Conservation (phyloP, 495 filamentous ascomycete genomes). For the Penicillium nucicola region DNA sequence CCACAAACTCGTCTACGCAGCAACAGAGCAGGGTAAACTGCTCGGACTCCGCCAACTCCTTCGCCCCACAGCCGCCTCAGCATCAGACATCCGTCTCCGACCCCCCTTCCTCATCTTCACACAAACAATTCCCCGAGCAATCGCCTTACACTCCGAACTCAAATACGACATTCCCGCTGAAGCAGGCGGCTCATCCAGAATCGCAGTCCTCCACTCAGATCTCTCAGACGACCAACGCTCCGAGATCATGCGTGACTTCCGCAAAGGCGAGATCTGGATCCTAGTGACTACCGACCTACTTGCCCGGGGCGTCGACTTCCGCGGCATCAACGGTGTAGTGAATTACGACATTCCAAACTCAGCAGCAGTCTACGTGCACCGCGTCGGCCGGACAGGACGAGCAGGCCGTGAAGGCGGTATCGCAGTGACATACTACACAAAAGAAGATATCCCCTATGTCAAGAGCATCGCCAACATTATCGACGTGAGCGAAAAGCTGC, state of each 20-base stretch:
- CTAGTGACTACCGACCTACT: conserved; percentile 93
- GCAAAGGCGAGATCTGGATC: conserved; percentile 91
- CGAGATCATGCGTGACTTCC: conserved; percentile 82
- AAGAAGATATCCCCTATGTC: conserved; percentile 86
- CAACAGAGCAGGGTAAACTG: conserved; percentile 89
- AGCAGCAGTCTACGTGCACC: conserved; percentile 86
- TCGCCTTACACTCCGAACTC: conserved; percentile 82
- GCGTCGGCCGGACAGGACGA: conserved; percentile 85
- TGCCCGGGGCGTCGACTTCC: conserved; percentile 87
- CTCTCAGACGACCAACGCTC: conserved; percentile 73
- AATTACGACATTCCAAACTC: conserved; percentile 96
- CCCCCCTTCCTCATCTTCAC: conserved; percentile 94
- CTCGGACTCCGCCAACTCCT: conserved; percentile 88
- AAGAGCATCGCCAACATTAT: conserved; percentile 94
- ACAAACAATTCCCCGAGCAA: conserved; percentile 86
- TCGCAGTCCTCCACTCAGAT: conserved; percentile 86
- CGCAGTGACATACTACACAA: conserved; percentile 92
- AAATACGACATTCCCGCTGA: conserved; percentile 90
- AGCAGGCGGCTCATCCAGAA: conserved; percentile 80
- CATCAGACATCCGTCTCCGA: conserved; percentile 60
- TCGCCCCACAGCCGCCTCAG: conserved; percentile 63
- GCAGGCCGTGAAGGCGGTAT: conserved; percentile 85
- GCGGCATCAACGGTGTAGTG: conserved; percentile 85
- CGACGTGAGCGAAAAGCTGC: conserved; percentile 68
- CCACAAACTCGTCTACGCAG: conserved; percentile 86